phyloP scores from a whole-genome alignment of 2,329 filamentous ascomycete species.

The Rhexocercosporidium sp. region DNA sequence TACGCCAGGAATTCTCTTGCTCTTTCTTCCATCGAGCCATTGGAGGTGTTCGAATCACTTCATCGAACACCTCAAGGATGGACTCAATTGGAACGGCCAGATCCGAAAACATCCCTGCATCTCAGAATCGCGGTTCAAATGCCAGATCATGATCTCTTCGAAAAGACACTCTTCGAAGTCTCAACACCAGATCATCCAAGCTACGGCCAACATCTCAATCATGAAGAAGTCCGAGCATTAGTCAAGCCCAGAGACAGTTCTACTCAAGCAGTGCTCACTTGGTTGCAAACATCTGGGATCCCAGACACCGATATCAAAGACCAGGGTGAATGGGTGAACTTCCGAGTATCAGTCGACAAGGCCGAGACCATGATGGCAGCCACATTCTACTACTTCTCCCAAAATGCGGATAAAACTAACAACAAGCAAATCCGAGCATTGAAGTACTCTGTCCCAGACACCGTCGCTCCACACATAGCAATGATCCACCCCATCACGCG shows the following conservation, averaged over 20 bases:
- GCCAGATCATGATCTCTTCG: slow-evolving; percentile 50
- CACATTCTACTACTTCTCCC: slow-evolving; percentile 44
- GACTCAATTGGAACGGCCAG: slow-evolving; percentile 29
- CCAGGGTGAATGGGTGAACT: slow-evolving; percentile 57
- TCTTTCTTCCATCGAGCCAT: not conserved
- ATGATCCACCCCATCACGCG: slow-evolving; percentile 51
- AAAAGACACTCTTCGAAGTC: slow-evolving; percentile 49
- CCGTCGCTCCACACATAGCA: slow-evolving; percentile 45
- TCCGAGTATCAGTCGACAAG: slow-evolving; percentile 37
- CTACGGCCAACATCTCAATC: slow-evolving; percentile 59
- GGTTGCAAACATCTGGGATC: slow-evolving; percentile 59
- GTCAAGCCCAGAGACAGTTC: slow-evolving; percentile 58
- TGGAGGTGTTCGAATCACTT: slow-evolving; percentile 34
- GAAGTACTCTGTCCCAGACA: slow-evolving; percentile 47
- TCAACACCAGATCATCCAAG: slow-evolving; percentile 53
- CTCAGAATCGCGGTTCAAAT: slow-evolving; percentile 45
- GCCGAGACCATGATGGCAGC: slow-evolving; percentile 40
- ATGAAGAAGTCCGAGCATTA: slow-evolving; percentile 54
- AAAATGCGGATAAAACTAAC: slow-evolving; percentile 46
- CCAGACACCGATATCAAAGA: slow-evolving; percentile 51
- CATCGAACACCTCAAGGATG: slow-evolving; percentile 33
- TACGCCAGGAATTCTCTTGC: slow-evolving; percentile 18
- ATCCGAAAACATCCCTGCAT: slow-evolving; percentile 25
- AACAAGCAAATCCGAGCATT: slow-evolving; percentile 55
- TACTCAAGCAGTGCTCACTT: slow-evolving; percentile 56